phyloP scores from a whole-genome alignment of 345 rosid genomes.

The Sonneratia caseolaris region DNA sequence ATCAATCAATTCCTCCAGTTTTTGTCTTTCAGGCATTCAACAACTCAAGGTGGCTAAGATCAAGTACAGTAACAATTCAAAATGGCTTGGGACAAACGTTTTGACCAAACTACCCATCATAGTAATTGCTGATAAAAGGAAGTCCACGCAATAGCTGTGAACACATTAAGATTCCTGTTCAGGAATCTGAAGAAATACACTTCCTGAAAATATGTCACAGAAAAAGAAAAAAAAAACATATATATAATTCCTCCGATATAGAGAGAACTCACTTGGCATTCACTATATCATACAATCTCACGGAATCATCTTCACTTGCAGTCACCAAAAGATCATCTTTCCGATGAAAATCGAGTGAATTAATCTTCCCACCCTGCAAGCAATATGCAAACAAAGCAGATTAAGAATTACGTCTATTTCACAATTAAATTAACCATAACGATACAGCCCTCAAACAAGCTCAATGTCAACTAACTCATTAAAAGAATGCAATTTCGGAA shows the following conservation, averaged over 20 bases:
- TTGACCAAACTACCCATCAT: neutral
- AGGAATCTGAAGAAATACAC: neutral
- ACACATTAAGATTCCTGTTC: neutral
- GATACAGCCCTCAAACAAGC: neutral
- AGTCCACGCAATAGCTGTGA: neutral
- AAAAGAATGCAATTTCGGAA: neutral
- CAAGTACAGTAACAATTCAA: neutral
- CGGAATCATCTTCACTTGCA: slow-evolving; percentile 89
- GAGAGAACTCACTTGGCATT: slow-evolving; percentile 70
- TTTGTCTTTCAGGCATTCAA: neutral
- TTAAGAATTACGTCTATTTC: neutral
- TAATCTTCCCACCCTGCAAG: slow-evolving; percentile 72
- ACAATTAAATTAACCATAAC: neutral
- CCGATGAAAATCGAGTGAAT: slow-evolving; percentile 79
- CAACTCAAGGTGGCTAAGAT: neutral
- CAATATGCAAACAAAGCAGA: neutral
- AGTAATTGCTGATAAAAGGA: neutral
- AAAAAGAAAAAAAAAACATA: no score
- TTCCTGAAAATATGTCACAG: no score
- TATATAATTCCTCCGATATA: neutral
- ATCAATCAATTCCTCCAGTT: neutral
- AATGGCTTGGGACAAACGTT: neutral
- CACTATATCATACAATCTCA: slow-evolving; percentile 80
- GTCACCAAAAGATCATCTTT: slow-evolving; percentile 86
- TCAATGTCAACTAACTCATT: neutral